Percentiles rank a stretch among this genome's conserved stretches.
phyloP scores from a whole-genome alignment of 2,329 filamentous ascomycete species.

The Colletotrichum chrysophilum region DNA sequence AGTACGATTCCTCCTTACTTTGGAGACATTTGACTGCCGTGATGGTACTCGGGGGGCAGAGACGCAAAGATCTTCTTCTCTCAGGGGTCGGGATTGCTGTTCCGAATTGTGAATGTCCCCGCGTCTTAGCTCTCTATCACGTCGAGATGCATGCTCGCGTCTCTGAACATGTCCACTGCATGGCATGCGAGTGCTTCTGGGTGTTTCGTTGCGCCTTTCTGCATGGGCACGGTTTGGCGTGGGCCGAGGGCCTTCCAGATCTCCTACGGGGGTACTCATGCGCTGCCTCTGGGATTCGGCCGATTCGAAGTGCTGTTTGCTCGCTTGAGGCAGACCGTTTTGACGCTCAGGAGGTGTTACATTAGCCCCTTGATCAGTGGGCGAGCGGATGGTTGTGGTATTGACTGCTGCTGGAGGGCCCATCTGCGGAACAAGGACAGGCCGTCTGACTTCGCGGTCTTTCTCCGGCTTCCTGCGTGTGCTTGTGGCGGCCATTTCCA shows the following conservation, averaged over 20 bases:
- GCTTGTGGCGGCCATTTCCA: not conserved
- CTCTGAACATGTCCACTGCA: not conserved
- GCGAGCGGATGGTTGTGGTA: not conserved
- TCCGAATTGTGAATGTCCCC: not conserved
- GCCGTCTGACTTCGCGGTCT: not conserved
- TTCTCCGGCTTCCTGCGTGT: not conserved
- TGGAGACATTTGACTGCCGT: not conserved
- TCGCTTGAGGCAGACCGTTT: not conserved
- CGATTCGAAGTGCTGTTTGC: not conserved
- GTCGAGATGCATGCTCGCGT: not conserved
- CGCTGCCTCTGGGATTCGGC: not conserved
- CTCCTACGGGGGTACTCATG: not conserved
- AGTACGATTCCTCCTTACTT: not conserved
- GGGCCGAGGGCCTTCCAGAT: not conserved
- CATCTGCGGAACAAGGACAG: not conserved
- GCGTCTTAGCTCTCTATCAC: not conserved
- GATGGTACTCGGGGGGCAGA: not conserved
- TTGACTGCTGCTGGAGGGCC: not conserved
- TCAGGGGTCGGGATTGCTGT: not conserved
- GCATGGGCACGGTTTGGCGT: not conserved
- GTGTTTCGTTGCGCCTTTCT: not conserved
- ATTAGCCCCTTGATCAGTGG: not conserved
- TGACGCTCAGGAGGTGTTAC: not conserved
- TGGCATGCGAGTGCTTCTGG: not conserved
- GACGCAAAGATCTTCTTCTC: not conserved